Evolutionary conservation across 129 eudicot genomes (phyloP), one percentile per base, ranked within the genome.

Genomic region (Gnaphalium uliginosum): DNA sequence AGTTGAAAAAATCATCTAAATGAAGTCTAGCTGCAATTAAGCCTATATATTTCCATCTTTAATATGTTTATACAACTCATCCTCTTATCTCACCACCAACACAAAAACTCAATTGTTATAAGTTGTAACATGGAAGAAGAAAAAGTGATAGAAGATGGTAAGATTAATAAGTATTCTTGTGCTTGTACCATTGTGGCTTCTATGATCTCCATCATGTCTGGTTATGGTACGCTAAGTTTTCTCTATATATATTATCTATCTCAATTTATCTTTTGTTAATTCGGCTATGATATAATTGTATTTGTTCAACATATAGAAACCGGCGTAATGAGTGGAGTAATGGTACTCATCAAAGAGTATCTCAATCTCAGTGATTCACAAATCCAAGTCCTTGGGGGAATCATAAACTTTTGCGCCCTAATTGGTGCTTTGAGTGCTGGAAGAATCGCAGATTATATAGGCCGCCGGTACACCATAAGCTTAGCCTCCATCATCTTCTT

Each of bases 321-420:
- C 9, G 97, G 96, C 58, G 97, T 92, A 48, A 89, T 89, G 85
- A 92, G 97, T 18, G 96, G 96, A 76, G 97, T 96, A 21, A 69
- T 83, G 88, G 85, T 92, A 13, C 89, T 79, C 82, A 89, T 92
- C 62, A 79, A 89, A 79, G 86, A 92, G 26, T 93, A 92, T 48
- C 82, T 85, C 30, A 71, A 78, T 64, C 61, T 89, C 72, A 84
- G 64, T 2, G 97, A 92, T 17, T n/a, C 74, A 17, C 88, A 87
- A 77, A 50, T 87, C 13, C 85, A 87, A 86, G 84, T 92, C 35
- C 80, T 89, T 3, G 93, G 88, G 29, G 96, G 97, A 75, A 87
- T 89, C 64, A 75, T 92, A 41, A 92, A 92, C 87, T 56, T 92
- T 4, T 92, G 87, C 41, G 90, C 93, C 18, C 66, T 92, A 19